Base-by-base conservation (phyloP, 2,329 filamentous ascomycete species). In the Paraconiothyrium sp. region DNA sequence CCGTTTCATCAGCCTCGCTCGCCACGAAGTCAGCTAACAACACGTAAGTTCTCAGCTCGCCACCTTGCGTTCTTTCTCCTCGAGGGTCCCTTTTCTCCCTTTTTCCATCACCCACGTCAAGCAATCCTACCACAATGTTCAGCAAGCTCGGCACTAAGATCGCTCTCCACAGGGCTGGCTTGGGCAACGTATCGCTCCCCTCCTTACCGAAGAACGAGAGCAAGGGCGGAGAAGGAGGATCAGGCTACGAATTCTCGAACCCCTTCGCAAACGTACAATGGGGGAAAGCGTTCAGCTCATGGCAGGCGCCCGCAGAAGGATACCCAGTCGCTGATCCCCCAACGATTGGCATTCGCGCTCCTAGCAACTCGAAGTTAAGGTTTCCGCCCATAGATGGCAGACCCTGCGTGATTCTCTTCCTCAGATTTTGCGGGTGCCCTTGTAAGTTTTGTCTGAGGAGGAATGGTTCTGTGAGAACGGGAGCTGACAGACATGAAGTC, bases 101-200 rank as follows among this genome's bases (percentile, higher is more conserved):
- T 30, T 30, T 6, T 30, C 27, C 27, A 30, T 4, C 2, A 30
- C 27, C 27, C 50, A 55, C 35, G 30, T 10, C 22, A n/a, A 39
- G 46, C 52, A 24, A 51, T 44, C 32, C 50, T 9, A 46, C 59
- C 48, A 77, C 70, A 58, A 88, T 88, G 86, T 82, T 88, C 71
- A 83, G 83, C 68, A 84, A 80, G 65, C 76, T 89, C 59, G 82
- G 83, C 16, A 85, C 86, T 49, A 88, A 88, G 75, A 77, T 88
- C 65, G 86, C 86, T 63, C 80, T 89, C 67, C 85, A 82, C 66
- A 87, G 86, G 72, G 82, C 82, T 54, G 86, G 86, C 71, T 74
- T 88, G 58, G 81, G 84, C 43, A 83, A 80, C 74, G 79, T 87
- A 66, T 75, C 82, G 50, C 76, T 88, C 59, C 61, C 75, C 58